Evolutionary conservation across 2,329 filamentous ascomycete genomes (phyloP).

Genomic region (Rutstroemia sydowiana): DNA sequence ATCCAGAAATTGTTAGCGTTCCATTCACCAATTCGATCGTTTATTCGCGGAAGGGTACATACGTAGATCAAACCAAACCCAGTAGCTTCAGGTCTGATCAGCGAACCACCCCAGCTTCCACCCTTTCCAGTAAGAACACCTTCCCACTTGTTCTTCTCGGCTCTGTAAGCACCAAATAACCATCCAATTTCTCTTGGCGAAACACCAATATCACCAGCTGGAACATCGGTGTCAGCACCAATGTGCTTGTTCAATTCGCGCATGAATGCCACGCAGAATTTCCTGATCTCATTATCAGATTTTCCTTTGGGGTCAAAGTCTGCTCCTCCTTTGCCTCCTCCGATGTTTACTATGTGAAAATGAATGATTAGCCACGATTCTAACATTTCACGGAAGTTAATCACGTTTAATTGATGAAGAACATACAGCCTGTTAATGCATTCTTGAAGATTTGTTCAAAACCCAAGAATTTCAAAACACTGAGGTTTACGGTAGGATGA

Average conservation of each 20-base stretch:
- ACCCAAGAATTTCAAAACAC: slow-evolving; percentile 89
- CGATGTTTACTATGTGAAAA: slow-evolving; percentile 65
- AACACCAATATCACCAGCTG: slow-evolving; percentile 94
- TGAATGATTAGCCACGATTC: slow-evolving; percentile 8
- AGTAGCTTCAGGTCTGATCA: slow-evolving; percentile 95
- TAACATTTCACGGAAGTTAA: slow-evolving; percentile 1
- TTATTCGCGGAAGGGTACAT: too few species aligned
- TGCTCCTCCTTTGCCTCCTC: slow-evolving; percentile 93
- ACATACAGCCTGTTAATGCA: slow-evolving; percentile 86
- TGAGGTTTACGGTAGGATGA: slow-evolving; percentile 80
- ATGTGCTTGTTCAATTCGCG: slow-evolving; percentile 92
- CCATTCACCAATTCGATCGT: too few species aligned
- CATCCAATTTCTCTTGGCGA: slow-evolving; percentile 87
- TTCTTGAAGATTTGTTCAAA: slow-evolving; percentile 99
- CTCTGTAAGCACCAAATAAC: slow-evolving; percentile 91
- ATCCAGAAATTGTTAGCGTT: too few species aligned
- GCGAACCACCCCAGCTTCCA: slow-evolving; percentile 79
- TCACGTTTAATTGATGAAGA: not conserved
- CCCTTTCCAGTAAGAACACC: slow-evolving; percentile 97
- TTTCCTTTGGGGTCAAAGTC: slow-evolving; percentile 99
- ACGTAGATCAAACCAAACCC: slow-evolving; percentile 93
- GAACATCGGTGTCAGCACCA: slow-evolving; percentile 90
- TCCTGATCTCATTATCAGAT: slow-evolving; percentile 92
- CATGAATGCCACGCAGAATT: slow-evolving; percentile 97
- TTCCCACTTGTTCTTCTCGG: slow-evolving; percentile 84